These are phyloP conservation scores for Pythium aristosporum DNA, from an alignment of 352 stramenopile species.

Conservation along the genomic window DNA sequence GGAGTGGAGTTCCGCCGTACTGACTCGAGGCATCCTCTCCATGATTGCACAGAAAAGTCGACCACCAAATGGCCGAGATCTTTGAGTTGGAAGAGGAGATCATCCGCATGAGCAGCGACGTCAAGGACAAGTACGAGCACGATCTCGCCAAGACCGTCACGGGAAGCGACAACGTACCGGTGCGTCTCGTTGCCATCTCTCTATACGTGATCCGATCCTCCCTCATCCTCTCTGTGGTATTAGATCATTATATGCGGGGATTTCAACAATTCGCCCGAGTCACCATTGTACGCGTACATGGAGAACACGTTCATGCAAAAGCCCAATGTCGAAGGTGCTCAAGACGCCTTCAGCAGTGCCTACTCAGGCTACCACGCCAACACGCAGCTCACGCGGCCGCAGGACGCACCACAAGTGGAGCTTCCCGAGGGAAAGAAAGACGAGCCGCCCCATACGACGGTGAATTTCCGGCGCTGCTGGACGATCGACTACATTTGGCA, in stretches of 20 bases:
- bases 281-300: slow-evolving; percentile 87
- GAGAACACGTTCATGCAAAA: slow-evolving; percentile 86
- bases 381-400: slow-evolving; percentile 26
- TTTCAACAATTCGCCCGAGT: slow-evolving; percentile 88
- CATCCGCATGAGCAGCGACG: slow-evolving; percentile 72
- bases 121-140: slow-evolving; percentile 81
- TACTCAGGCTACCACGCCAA: slow-evolving; percentile 72
- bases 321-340: slow-evolving; percentile 68
- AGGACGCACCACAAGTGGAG: slow-evolving; percentile 11
- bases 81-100: slow-evolving; percentile 84
- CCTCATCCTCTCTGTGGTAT: not conserved
- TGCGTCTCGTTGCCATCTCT: slow-evolving; percentile 12
- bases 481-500: slow-evolving; percentile 91
- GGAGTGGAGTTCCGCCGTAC: not conserved
- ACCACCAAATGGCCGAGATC: slow-evolving; percentile 85
- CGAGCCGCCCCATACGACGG: slow-evolving; percentile 81
- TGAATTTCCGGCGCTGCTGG: slow-evolving; percentile 86
- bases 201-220: not conserved
- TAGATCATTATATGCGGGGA: slow-evolving; percentile 82
- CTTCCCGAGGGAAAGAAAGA: slow-evolving; percentile 47
- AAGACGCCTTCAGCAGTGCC: slow-evolving; percentile 68
- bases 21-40: not conserved
- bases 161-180: slow-evolving; percentile 51
- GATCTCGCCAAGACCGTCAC: slow-evolving; percentile 54
- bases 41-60: slow-evolving; percentile 55